Evolutionary conservation across 2,329 filamentous ascomycete species (phyloP).

Genomic region (Talaromyces atroroseus): DNA sequence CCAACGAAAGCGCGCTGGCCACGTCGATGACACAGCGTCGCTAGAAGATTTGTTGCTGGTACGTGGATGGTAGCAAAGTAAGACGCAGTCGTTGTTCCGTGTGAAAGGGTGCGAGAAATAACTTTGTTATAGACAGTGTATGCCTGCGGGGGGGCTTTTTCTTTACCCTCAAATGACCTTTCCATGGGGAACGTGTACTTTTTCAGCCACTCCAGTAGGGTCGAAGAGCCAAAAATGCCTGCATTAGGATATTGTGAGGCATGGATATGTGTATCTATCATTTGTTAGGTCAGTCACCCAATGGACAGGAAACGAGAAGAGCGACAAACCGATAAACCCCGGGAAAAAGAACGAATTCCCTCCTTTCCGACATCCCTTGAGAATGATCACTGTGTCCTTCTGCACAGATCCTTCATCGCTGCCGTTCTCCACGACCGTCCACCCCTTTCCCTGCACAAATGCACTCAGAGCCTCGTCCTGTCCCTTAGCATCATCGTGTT

Average conservation of each 20-base stretch:
- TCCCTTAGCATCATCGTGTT: not conserved
- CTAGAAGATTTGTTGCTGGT: slow-evolving; percentile 81
- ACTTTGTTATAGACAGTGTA: slow-evolving; percentile 66
- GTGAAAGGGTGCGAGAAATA: slow-evolving; percentile 71
- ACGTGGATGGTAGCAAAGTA: slow-evolving; percentile 93
- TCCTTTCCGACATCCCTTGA: slow-evolving; percentile 29
- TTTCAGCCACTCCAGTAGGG: slow-evolving; percentile 86
- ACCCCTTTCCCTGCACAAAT: slow-evolving; percentile 29
- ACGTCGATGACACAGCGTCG: slow-evolving; percentile 68
- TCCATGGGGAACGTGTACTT: slow-evolving; percentile 95
- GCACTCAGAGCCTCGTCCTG: slow-evolving; percentile 15
- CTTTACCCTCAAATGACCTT: slow-evolving; percentile 55
- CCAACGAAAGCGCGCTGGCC: slow-evolving; percentile 91
- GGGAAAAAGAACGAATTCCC: slow-evolving; percentile 43
- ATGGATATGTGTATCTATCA: slow-evolving; percentile 84
- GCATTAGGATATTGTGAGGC: slow-evolving; percentile 92
- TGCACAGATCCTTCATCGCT: slow-evolving; percentile 17
- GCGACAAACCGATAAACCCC: slow-evolving; percentile 40
- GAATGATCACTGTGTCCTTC: slow-evolving; percentile 24
- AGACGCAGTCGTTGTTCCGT: slow-evolving; percentile 90
- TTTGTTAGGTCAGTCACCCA: slow-evolving; percentile 14
- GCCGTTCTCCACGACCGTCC: slow-evolving; percentile 19
- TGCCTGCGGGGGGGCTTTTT: slow-evolving; percentile 21
- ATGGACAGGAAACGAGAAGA: not conserved
- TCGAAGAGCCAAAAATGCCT: slow-evolving; percentile 89